phyloP scores from a whole-genome alignment of 805 yeast genomes.

The Barnettozyma siamensis region DNA sequence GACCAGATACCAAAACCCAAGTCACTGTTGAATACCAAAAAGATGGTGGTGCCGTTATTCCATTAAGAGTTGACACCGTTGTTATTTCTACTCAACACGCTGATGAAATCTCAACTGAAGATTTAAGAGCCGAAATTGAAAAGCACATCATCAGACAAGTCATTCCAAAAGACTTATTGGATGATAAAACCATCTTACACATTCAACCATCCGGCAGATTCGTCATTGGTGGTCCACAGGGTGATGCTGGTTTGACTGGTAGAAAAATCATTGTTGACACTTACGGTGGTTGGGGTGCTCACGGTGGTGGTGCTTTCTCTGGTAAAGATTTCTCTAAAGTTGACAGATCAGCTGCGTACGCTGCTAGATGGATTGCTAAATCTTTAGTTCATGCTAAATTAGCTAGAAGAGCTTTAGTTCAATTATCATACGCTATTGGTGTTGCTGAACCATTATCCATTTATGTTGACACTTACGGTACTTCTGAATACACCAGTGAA shows the following conservation, averaged over 20 bases:
- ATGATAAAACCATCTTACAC: constrained; percentile 94
- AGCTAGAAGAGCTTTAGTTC: constrained; percentile 96
- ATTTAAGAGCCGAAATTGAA: constrained; percentile 72
- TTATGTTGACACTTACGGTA: constrained; percentile 97
- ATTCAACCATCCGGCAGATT: constrained; percentile 99
- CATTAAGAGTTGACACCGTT: constrained; percentile 94
- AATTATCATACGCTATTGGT: constrained; percentile 99
- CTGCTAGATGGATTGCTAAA: constrained; percentile 99
- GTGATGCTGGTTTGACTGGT: constrained; percentile 99
- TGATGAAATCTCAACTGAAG: constrained; percentile 90
- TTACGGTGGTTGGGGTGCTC: constrained; percentile 99
- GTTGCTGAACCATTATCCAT: constrained; percentile 99
- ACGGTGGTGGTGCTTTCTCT: constrained; percentile 99
- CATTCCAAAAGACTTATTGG: constrained; percentile 84
- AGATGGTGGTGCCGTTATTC: constrained; percentile 93
- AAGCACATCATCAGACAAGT: constrained; percentile 86
- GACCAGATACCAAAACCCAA: constrained; percentile 99
- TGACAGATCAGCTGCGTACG: constrained; percentile 99
- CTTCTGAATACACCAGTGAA: constrained; percentile 82
- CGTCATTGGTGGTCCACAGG: constrained; percentile 99
- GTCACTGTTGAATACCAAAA: constrained; percentile 95
- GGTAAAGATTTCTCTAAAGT: constrained; percentile 99
- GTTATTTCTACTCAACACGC: constrained; percentile 98
- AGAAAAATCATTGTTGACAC: constrained; percentile 99
- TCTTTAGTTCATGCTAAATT: constrained; percentile 92